Percentiles rank a stretch among this genome's conserved stretches.
These are phyloP conservation scores for Sporothrix luriei DNA, from an alignment of 2,329 filamentous ascomycete genomes.

Conservation along the genomic window DNA sequence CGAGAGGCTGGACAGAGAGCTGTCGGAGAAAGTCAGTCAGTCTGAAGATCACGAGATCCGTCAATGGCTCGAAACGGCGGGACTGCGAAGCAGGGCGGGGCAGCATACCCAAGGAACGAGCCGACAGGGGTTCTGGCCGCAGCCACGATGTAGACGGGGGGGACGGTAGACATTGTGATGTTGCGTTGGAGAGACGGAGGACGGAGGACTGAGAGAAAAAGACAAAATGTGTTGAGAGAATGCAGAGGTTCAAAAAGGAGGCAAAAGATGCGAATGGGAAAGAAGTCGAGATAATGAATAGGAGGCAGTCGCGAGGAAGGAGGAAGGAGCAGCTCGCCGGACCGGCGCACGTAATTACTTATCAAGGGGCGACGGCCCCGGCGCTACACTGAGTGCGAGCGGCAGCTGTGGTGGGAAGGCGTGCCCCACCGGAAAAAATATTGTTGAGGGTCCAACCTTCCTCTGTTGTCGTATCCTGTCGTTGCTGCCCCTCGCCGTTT, in stretches of 20 bases:
- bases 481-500: slow-evolving; percentile 15
- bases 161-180: slow-evolving; percentile 71
- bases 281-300: slow-evolving; percentile 13
- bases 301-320: slow-evolving; percentile 18
- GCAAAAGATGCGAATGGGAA: slow-evolving; percentile 2
- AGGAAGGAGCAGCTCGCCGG: slow-evolving; percentile 17
- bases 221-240: neutral
- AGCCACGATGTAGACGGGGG: slow-evolving; percentile 94
- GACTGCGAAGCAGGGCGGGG: slow-evolving; percentile 1
- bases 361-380: neutral
- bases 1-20: slow-evolving; percentile 83
- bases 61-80: slow-evolving; percentile 26
- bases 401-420: slow-evolving; percentile 22
- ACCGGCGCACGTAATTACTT: slow-evolving; percentile 21
- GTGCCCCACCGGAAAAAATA: slow-evolving; percentile 29
- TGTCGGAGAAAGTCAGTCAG: slow-evolving; percentile 45
- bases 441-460: slow-evolving; percentile 29
- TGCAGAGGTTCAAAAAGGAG: slow-evolving; percentile 14
- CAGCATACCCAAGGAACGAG: slow-evolving; percentile 82
- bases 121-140: slow-evolving; percentile 87
- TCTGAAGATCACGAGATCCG: neutral
- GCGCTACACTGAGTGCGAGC: slow-evolving; percentile 18
- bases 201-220: too few species aligned
- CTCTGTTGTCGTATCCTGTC: neutral
- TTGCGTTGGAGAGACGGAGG: neutral